These are phyloP conservation scores for Emmonsiellopsis sp. DNA, from an alignment of 2,329 filamentous ascomycete genomes.

Conservation along the genomic window DNA sequence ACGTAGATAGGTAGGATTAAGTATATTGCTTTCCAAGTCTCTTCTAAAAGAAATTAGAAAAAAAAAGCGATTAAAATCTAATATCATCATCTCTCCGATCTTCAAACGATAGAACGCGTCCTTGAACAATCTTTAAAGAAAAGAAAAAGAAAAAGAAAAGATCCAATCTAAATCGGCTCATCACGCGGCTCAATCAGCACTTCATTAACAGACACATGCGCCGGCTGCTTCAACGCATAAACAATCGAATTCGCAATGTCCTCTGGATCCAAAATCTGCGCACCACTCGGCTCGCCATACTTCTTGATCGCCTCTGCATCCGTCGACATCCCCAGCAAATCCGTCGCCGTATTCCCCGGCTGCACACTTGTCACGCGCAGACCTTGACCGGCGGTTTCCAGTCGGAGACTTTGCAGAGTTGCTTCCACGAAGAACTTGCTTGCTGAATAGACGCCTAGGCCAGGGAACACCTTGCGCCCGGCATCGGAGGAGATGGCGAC, in stretches of 20 bases:
- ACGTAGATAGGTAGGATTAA: no score
- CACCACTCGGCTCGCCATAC: slow-evolving; percentile 65
- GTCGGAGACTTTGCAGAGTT: slow-evolving; percentile 62
- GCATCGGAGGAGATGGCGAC: slow-evolving; percentile 77
- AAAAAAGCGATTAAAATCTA: no score
- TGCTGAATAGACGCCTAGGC: slow-evolving; percentile 71
- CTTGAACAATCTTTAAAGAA: background rate
- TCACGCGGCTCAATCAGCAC: slow-evolving; percentile 69
- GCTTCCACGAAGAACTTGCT: slow-evolving; percentile 82
- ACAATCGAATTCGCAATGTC: slow-evolving; percentile 67
- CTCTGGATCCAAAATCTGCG: slow-evolving; percentile 63
- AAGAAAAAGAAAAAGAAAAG: background rate
- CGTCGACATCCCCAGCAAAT: slow-evolving; percentile 64
- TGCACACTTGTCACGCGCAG: slow-evolving; percentile 66
- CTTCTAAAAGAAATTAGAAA: no score
- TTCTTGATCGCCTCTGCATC: slow-evolving; percentile 70
- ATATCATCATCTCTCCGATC: no score
- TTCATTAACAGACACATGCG: slow-evolving; percentile 72
- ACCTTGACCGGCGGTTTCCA: slow-evolving; percentile 67
- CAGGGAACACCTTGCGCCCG: slow-evolving; percentile 72
- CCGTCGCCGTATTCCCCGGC: slow-evolving; percentile 68
- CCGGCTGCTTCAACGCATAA: slow-evolving; percentile 64
- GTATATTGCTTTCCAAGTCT: no score
- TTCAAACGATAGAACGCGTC: background rate
- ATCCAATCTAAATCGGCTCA: slow-evolving; percentile 54